phyloP scores from a whole-genome alignment of 352 stramenopile species.

The Phytopythium chamaehyphon region DNA sequence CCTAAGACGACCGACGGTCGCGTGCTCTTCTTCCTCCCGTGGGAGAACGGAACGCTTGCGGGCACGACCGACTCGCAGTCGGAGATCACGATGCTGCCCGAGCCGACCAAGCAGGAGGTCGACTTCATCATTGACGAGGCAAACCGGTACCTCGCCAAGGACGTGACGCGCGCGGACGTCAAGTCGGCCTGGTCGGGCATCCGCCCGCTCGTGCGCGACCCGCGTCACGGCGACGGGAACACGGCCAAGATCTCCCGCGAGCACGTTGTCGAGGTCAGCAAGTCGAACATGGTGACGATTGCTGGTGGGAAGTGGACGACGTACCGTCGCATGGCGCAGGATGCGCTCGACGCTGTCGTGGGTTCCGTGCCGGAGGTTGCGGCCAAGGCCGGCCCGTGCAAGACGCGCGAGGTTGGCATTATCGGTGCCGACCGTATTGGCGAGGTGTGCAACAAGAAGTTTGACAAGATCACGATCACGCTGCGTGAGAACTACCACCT shows the following conservation, averaged over 20 bases:
- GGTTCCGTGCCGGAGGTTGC: constrained; percentile 73
- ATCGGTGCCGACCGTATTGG: constrained; percentile 89
- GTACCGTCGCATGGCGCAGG: constrained; percentile 95
- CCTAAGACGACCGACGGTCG: constrained; percentile 94
- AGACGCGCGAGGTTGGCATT: constrained; percentile 79
- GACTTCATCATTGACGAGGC: constrained; percentile 94
- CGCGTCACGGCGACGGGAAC: constrained; percentile 70
- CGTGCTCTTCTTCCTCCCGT: constrained; percentile 95
- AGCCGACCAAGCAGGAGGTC: constrained; percentile 89
- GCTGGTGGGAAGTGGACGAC: constrained; percentile 97
- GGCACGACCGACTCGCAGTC: constrained; percentile 93
- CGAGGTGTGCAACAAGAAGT: constrained; percentile 95
- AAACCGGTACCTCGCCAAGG: constrained; percentile 88
- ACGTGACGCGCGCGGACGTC: constrained; percentile 89
- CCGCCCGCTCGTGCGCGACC: constrained; percentile 91
- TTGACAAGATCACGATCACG: constrained; percentile 93
- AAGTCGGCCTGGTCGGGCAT: constrained; percentile 96
- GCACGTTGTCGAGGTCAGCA: constrained; percentile 91
- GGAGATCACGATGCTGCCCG: constrained; percentile 94
- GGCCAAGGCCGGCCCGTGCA: constrained; percentile 65
- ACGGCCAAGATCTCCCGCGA: constrained; percentile 91
- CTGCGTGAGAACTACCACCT: constrained; percentile 92
- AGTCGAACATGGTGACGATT: constrained; percentile 92
- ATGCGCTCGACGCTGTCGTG: constrained; percentile 90
- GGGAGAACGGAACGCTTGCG: constrained; percentile 91